Percentiles rank a stretch among this genome's conserved stretches.
These are phyloP conservation scores for Ophidiomyces ophidiicola DNA, from an alignment of 2,329 filamentous ascomycete species.

Conservation along the genomic window DNA sequence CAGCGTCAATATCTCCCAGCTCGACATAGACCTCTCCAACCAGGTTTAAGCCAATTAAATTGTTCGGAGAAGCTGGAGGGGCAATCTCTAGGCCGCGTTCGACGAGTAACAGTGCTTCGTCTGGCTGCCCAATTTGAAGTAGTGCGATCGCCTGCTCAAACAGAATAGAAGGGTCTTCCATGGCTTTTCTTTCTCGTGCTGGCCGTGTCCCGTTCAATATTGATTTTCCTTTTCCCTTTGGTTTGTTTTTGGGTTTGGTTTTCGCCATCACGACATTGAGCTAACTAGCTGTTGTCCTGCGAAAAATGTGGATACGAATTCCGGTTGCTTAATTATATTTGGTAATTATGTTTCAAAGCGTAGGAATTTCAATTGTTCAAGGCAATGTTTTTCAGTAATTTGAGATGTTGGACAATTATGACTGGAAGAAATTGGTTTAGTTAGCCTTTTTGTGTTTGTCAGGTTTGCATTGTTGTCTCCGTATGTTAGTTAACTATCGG, in stretches of 20 bases:
- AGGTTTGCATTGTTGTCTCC: slow-evolving; percentile 7
- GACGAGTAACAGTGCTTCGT: slow-evolving; percentile 45
- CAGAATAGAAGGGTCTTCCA: slow-evolving; percentile 43
- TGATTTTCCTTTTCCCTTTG: slow-evolving; percentile 33
- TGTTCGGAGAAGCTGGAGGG: slow-evolving; percentile 25
- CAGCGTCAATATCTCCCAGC: slow-evolving; percentile 65
- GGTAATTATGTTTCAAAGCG: background rate
- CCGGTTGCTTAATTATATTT: slow-evolving; percentile 12
- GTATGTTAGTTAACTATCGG: no score
- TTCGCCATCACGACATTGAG: slow-evolving; percentile 37
- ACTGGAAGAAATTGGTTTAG: no score
- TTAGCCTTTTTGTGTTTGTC: slow-evolving; percentile 4
- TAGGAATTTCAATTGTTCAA: background rate
- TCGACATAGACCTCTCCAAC: slow-evolving; percentile 75
- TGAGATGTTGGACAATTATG: background rate
- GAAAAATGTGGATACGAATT: no score
- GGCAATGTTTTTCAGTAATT: background rate
- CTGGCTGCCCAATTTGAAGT: slow-evolving; percentile 47
- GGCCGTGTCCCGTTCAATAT: slow-evolving; percentile 32
- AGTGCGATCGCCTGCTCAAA: slow-evolving; percentile 45
- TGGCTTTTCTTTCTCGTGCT: slow-evolving; percentile 31
- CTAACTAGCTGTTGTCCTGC: background rate
- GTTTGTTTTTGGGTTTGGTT: slow-evolving; percentile 38
- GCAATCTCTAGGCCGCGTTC: slow-evolving; percentile 39
- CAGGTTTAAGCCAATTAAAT: slow-evolving; percentile 54